Evolutionary conservation across 140 eudicot species (phyloP).

Genomic region (Ambrosia hybrid): DNA sequence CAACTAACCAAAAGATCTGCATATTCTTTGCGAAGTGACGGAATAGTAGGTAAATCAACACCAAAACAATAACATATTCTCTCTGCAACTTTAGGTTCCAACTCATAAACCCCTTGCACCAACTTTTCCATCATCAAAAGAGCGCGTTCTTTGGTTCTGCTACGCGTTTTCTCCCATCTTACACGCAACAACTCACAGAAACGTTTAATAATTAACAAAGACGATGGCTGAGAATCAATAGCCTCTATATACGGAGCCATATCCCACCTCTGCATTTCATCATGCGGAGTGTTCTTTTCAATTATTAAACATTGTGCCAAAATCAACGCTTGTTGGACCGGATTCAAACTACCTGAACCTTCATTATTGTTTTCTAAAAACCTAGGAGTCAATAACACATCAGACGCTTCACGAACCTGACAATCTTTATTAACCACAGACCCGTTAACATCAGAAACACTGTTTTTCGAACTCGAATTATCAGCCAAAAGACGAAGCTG

Average conservation of each 20-base stretch:
- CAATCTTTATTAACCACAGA: constrained; percentile 25
- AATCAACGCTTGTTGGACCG: constrained; percentile 76
- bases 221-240: constrained; percentile 76
- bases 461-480: constrained; percentile 15
- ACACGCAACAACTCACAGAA: constrained; percentile 77
- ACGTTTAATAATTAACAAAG: constrained; percentile 48
- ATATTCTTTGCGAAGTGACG: constrained; percentile 74
- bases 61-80: constrained; percentile 61
- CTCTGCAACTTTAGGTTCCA: constrained; percentile 36
- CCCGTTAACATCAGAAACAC: constrained; percentile 23
- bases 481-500: constrained; percentile 63
- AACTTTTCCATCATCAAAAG: constrained; percentile 88
- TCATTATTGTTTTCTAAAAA: constrained; percentile 38
- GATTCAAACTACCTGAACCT: constrained; percentile 38
- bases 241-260: constrained; percentile 98
- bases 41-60: constrained; percentile 68
- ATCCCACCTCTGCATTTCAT: constrained; percentile 81
- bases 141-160: constrained; percentile 91
- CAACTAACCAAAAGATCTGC: constrained; percentile 81
- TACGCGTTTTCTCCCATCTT: constrained; percentile 86
- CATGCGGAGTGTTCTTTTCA: constrained; percentile 68
- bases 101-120: constrained; percentile 51
- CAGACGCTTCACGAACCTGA: constrained; percentile 62
- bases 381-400: constrained; percentile 77
- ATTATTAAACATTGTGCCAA: constrained; percentile 65